Evolutionary conservation across 257 asterid species (phyloP).

Genomic region (Mentha longifolia): DNA sequence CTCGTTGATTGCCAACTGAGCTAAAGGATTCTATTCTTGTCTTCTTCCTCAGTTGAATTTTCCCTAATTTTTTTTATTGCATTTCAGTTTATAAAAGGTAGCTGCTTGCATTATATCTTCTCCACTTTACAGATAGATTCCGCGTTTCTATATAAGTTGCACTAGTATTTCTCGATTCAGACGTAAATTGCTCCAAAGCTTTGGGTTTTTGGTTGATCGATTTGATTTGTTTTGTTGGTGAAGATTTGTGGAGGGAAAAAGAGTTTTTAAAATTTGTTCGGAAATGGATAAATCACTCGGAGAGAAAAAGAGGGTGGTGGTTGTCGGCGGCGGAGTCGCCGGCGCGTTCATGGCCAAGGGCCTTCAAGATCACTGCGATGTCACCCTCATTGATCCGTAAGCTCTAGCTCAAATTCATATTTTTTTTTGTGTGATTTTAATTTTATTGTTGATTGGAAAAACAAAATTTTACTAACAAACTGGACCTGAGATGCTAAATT

Average conservation of each 20-base stretch:
- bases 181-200: not conserved
- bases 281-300: slow-evolving; percentile 40
- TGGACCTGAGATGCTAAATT: not conserved
- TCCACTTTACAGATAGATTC: slow-evolving; percentile 11
- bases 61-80: not conserved
- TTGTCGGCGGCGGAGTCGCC: slow-evolving; percentile 86
- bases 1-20: not conserved
- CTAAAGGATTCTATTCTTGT: not conserved
- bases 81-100: not conserved
- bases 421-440: not conserved
- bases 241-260: not conserved
- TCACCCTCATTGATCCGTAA: slow-evolving; percentile 78
- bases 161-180: not conserved
- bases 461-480: not conserved
- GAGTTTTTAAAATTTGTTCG: not conserved
- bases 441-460: not conserved
- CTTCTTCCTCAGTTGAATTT: not conserved
- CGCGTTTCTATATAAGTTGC: slow-evolving; percentile 12
- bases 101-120: not conserved
- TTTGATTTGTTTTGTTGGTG: not conserved
- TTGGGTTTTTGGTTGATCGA: slow-evolving; percentile 19
- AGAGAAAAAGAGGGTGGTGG: slow-evolving; percentile 67
- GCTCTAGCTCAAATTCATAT: slow-evolving; percentile 24
- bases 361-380: slow-evolving; percentile 64
- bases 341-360: slow-evolving; percentile 70